Evolutionary conservation across 148 eudicot species (phyloP), one percentile per base, ranked within the genome.

Genomic region (Fagopyrum tataricum): DNA sequence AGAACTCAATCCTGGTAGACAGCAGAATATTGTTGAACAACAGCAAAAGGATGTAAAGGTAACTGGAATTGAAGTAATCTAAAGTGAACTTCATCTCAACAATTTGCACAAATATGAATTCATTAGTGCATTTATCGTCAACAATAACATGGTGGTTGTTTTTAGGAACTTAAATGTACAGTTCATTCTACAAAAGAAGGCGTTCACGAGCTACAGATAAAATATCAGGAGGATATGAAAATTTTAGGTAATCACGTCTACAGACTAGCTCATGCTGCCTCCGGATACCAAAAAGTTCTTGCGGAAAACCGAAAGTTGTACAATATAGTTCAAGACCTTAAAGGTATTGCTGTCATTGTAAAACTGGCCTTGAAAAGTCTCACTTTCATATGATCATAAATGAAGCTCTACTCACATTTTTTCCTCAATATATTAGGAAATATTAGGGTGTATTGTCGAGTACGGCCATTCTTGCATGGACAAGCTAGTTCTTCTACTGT

Each of bases 401-500:
- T 20, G 49, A 53, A 53, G 40, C 58, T 75, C 14, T 48, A 15
- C 39, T 37, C 1, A 26, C 21, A n/a, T n/a, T 46, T 41, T 15
- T 24, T 44, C 15, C 41, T 47, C 15, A n/a, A 37, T 14, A 79
- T 74, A 31, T 31, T 31, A 93, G 99, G 99, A 76, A 95, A 83
- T 79, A 95, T 95, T 55, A 88, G 99, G 85, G 99, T 95, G 31
- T 95, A 95, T 53, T 92, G 97, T 76, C 88, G 99, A 71, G 91
- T 95, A 67, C 86, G 99, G 51, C 99, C 99, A 56, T 88, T 95
- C 84, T 82, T 89, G 78, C 96, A 89, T 40, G 97, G 96, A 26
- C 85, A 95, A 80, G 67, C 84, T 49, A 79, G 49, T 39, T 59
- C 81, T 69, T 77, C 74, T 62, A 88, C 71, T 71, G 71, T 82